Evolutionary conservation across 2,329 filamentous ascomycete genomes (phyloP).

Genomic region (Pochonia chlamydosporia): DNA sequence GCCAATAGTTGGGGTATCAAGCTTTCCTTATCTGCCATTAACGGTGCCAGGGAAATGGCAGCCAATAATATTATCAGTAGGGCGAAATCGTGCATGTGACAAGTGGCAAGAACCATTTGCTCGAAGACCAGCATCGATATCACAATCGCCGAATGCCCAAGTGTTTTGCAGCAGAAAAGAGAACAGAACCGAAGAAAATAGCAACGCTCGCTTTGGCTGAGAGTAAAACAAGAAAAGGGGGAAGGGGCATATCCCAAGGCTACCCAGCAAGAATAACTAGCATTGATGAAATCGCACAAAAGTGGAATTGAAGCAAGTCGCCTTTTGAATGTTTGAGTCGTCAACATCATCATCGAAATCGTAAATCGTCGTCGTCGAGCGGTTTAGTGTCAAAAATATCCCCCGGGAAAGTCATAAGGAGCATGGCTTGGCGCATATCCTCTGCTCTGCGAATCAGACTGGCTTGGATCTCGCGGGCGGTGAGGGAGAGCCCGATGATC

Average conservation of each 20-base stretch:
- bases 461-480: constrained; percentile 43
- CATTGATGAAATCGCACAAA: background rate
- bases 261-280: background rate
- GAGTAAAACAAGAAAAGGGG: constrained; percentile 16
- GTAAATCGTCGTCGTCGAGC: constrained; percentile 9
- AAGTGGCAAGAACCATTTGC: constrained; percentile 17
- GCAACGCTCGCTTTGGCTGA: constrained; percentile 13
- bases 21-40: constrained; percentile 18
- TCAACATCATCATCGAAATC: constrained; percentile 21
- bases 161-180: constrained; percentile 7
- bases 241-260: constrained; percentile 9
- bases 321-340: constrained; percentile 15
- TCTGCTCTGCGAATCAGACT: constrained; percentile 38
- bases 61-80: background rate
- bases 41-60: constrained; percentile 2
- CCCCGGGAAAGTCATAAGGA: constrained; percentile 23
- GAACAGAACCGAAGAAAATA: constrained; percentile 3
- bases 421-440: constrained; percentile 22
- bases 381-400: constrained; percentile 20
- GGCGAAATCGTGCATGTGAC: constrained; percentile 3
- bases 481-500: constrained; percentile 38
- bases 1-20: constrained; percentile 31
- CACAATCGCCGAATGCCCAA: constrained; percentile 2
- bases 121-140: constrained; percentile 14
- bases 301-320: background rate